Evolutionary conservation across 1,284 basidiomycete species (phyloP), one percentile per base, ranked within the genome.

Genomic region (Heimioporus retisporus): DNA sequence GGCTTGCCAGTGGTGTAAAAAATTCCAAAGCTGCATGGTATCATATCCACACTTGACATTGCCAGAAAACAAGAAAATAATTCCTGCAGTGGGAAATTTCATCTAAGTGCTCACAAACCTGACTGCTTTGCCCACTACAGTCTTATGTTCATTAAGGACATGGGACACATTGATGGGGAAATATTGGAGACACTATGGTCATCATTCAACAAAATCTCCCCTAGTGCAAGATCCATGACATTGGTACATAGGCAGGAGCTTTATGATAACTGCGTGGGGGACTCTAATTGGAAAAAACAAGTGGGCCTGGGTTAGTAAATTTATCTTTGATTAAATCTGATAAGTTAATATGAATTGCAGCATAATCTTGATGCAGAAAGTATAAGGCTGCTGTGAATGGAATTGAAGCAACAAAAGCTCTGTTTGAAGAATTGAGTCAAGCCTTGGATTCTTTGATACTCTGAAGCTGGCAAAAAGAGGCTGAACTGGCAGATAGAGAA

Each of bases 131-230:
- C 64, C 1, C 35, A 48, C 14, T 72, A 55, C n/a, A 63, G 61
- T 25, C 60, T 65, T 10, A 67, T 70, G 54, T 72, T 70, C 23
- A 28, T 72, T 2, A 31, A 58, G 18, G 71, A 65, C 2, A 53
- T 67, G 5, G 62, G 71, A 3, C 40, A 65, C 35, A 35, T 72
- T n/a, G 68, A 72, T 35, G 48, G 68, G 4, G 58, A 72, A 44
- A 72, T 72, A 2, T 28, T 72, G 23, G 70, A 72, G 53, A 72
- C 64, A 0, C 50, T 72, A 14, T 72, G 65, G 70, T 55, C 70
- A 31, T 28, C 64, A 19, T 65, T 71, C 13, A 71, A 71, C 31
- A 70, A 67, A 16, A 69, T 72, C 21, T 67, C 63, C 1, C 65
- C 68, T 10, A 62, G 40, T 2, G 56, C 68, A 1, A 66, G 71